phyloP scores from a whole-genome alignment of 805 yeast species.

The Ogataea nakhonphanomensis region DNA sequence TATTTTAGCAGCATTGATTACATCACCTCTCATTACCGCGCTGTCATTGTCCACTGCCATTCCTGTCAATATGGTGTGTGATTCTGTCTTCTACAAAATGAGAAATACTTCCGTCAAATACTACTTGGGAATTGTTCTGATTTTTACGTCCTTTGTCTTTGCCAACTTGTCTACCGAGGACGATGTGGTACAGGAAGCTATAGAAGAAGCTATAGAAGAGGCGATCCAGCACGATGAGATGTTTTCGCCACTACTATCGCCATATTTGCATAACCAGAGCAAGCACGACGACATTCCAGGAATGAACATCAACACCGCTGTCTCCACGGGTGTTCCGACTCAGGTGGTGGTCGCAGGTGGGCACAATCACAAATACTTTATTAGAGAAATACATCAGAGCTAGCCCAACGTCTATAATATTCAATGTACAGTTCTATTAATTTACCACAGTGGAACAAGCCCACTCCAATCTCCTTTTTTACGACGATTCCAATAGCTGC shows the following conservation, averaged over 20 bases:
- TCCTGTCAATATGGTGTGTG: constrained; percentile 50
- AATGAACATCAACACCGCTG: constrained; percentile 20
- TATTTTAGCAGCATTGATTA: constrained; percentile 48
- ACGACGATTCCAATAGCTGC: constrained; percentile 80
- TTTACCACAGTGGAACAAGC: constrained; percentile 53
- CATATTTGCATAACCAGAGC: constrained; percentile 26
- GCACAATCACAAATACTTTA: constrained; percentile 32
- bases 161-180: constrained; percentile 45
- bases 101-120: constrained; percentile 34
- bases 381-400: constrained; percentile 26
- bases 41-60: constrained; percentile 50
- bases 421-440: constrained; percentile 1
- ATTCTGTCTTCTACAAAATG: constrained; percentile 37
- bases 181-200: constrained; percentile 43
- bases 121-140: constrained; percentile 44
- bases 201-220: constrained; percentile 46
- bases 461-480: constrained; percentile 58
- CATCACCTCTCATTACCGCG: constrained; percentile 52
- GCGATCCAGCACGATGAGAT: constrained; percentile 45
- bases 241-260: constrained; percentile 46
- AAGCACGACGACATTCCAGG: constrained; percentile 25
- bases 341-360: constrained; percentile 35
- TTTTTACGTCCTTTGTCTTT: constrained; percentile 43
- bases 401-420: neutral
- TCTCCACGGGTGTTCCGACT: constrained; percentile 5